These are phyloP conservation scores for Eruca vesicaria DNA, from an alignment of 441 rosid species.

Conservation along the genomic window DNA sequence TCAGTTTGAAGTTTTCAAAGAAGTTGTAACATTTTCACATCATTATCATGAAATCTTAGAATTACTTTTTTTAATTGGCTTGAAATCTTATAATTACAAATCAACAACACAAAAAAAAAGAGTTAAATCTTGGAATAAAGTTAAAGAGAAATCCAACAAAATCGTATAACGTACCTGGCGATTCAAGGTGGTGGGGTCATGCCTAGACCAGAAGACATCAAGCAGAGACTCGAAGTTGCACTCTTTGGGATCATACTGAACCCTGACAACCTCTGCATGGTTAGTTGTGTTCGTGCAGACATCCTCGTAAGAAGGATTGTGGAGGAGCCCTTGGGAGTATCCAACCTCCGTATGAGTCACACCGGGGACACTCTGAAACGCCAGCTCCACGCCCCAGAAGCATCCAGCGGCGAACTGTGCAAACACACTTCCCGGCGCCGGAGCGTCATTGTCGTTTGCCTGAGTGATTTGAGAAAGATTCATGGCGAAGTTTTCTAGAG, in stretches of 20 bases:
- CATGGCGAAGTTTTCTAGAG: constrained; percentile 6
- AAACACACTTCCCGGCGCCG: constrained; percentile 68
- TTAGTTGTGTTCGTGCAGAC: constrained; percentile 67
- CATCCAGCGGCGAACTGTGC: constrained; percentile 90
- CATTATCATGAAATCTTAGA: neutral
- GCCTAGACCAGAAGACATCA: constrained; percentile 78
- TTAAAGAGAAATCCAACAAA: neutral
- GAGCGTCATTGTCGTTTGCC: constrained; percentile 68
- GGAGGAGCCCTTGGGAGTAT: constrained; percentile 57
- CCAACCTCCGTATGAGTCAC: constrained; percentile 82
- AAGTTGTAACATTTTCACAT: too few species aligned
- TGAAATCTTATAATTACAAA: too few species aligned
- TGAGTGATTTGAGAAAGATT: constrained; percentile 39
- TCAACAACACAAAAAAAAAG: neutral
- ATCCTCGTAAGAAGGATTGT: constrained; percentile 70
- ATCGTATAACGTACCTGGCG: constrained; percentile 60
- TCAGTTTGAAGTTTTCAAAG: too few species aligned
- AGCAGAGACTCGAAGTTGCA: constrained; percentile 63
- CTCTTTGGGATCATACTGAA: constrained; percentile 77
- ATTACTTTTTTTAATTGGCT: too few species aligned
- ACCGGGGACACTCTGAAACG: constrained; percentile 78
- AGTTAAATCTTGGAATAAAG: neutral
- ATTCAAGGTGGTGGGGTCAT: constrained; percentile 85
- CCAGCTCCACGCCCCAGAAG: constrained; percentile 91
- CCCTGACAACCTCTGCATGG: constrained; percentile 79